Conservation (phyloP, 306 rosid genomes). For the Prunus padus region DNA sequence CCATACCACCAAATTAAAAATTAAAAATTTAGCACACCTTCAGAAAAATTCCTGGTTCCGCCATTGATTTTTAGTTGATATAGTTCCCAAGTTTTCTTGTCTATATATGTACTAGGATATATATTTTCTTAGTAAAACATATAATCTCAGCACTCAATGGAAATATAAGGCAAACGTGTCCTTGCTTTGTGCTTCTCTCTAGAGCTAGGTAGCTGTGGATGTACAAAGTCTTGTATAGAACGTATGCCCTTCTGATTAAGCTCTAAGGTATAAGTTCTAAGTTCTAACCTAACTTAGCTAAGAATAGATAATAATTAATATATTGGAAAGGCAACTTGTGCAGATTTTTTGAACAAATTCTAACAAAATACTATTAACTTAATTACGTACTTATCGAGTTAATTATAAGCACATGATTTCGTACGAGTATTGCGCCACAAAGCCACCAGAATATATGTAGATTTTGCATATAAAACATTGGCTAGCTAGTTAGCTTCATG, state of each 20-base stretch:
- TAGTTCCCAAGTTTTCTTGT: background rate
- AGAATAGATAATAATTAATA: background rate
- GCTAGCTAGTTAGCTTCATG: background rate
- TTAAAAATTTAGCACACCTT: no score
- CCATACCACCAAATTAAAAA: no score
- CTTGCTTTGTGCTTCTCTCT: constrained; percentile 5
- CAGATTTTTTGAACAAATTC: background rate
- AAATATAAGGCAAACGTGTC: constrained; percentile 20
- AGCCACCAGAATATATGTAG: background rate
- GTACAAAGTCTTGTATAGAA: constrained; percentile 10
- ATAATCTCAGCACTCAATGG: constrained; percentile 15
- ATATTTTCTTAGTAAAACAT: background rate
- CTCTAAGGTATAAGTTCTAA: background rate
- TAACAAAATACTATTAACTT: background rate
- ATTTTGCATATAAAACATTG: background rate
- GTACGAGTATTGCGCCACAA: background rate
- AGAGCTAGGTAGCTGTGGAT: constrained; percentile 16
- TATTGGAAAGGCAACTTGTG: background rate
- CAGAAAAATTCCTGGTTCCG: no score
- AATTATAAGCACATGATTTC: constrained; percentile 2
- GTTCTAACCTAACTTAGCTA: constrained; percentile 42
- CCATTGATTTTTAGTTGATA: no score
- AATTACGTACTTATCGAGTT: background rate
- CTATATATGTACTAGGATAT: background rate
- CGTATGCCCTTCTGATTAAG: background rate